Evolutionary conservation across 2,329 filamentous ascomycete genomes (phyloP).

Genomic region (Fusarium nematophilum): DNA sequence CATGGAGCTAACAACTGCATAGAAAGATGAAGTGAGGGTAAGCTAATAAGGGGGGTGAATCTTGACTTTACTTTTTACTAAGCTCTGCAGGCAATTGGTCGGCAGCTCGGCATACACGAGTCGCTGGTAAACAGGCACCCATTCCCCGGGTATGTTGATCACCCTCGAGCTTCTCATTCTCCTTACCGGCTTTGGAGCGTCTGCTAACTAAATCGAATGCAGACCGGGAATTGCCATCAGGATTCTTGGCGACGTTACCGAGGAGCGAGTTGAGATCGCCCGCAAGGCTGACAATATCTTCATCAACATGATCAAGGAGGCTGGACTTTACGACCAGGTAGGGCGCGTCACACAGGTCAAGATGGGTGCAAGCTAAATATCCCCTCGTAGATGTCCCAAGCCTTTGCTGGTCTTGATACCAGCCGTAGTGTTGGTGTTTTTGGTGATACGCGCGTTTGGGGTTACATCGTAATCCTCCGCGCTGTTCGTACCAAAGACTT

Average conservation of each 20-base stretch:
- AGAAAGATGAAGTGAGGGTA: constrained; percentile 19
- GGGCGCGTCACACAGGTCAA: neutral
- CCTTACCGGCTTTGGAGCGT: no score
- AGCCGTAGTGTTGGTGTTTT: constrained; percentile 46
- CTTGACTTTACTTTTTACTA: constrained; percentile 9
- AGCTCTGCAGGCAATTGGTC: constrained; percentile 4
- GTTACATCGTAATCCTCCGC: constrained; percentile 41
- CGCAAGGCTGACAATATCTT: constrained; percentile 83
- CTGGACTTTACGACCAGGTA: constrained; percentile 75
- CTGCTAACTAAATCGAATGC: neutral
- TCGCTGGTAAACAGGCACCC: constrained; percentile 31
- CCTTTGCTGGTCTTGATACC: constrained; percentile 59
- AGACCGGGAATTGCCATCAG: constrained; percentile 11
- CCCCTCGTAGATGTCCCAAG: constrained; percentile 55
- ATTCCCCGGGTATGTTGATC: constrained; percentile 28
- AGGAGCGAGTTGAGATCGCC: constrained; percentile 81
- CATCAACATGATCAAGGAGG: constrained; percentile 78
- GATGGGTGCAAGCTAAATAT: constrained; percentile 25
- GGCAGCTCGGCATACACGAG: constrained; percentile 14
- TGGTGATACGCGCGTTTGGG: constrained; percentile 16
- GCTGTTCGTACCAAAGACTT: neutral
- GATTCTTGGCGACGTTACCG: constrained; percentile 81
- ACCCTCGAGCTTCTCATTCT: no score
- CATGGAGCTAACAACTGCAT: constrained; percentile 1
- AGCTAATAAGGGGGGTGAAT: constrained; percentile 1